Evolutionary conservation across 2,329 filamentous ascomycete genomes (phyloP).

Genomic region (Tolypocladium ovalisporum): DNA sequence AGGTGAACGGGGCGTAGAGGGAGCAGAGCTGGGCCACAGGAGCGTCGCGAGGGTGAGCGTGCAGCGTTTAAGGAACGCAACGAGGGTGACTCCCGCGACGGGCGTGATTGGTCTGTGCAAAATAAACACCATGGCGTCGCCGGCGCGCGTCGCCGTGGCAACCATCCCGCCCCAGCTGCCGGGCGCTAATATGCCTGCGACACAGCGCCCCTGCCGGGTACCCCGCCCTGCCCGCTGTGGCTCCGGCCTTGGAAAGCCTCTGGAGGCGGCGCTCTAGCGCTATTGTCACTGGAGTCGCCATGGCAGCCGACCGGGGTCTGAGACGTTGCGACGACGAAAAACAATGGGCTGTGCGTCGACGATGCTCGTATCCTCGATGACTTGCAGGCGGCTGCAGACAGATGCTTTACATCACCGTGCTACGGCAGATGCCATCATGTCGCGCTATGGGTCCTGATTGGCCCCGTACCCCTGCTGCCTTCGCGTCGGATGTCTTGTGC

Average conservation of each 20-base stretch:
- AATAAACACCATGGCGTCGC: conserved; percentile 1
- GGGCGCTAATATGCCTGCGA: background rate
- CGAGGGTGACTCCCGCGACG: background rate
- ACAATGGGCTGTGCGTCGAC: conserved; percentile 3
- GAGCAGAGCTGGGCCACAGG: background rate
- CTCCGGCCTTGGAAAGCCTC: background rate
- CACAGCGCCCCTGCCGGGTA: background rate
- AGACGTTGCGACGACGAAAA: conserved; percentile 6
- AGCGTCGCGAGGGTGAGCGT: background rate
- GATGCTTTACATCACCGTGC: background rate
- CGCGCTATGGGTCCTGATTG: background rate
- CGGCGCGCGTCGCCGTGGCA: background rate
- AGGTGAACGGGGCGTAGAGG: background rate
- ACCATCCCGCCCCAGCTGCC: background rate
- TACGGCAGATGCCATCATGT: background rate
- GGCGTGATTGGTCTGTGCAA: conserved; percentile 2
- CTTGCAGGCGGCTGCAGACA: background rate
- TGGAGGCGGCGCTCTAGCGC: background rate
- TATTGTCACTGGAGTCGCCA: conserved; percentile 7
- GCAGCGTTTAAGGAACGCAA: conserved; percentile 2
- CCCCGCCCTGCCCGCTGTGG: background rate
- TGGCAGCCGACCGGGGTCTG: conserved; percentile 10
- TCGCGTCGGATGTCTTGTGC: background rate
- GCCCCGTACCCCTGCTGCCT: background rate
- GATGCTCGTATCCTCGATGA: background rate